Evolutionary conservation across 129 eudicot genomes (phyloP).

Genomic region (Flaveria sonorensis): DNA sequence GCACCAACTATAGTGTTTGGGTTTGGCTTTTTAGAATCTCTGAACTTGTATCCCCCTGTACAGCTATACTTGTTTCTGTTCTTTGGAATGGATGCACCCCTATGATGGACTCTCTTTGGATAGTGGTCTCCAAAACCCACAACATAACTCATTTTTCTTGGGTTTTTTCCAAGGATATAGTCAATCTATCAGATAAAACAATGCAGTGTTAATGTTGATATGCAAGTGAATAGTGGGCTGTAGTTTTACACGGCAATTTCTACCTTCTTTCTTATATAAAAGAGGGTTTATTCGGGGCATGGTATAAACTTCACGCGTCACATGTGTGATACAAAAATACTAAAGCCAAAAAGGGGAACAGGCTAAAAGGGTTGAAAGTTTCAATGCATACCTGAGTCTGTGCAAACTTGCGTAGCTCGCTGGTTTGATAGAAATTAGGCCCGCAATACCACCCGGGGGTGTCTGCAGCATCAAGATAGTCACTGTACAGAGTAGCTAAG

Average conservation of each 20-base stretch:
- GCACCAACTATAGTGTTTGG: slow-evolving; percentile 78
- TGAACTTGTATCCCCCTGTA: slow-evolving; percentile 73
- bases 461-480: slow-evolving; percentile 86
- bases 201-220: not conserved
- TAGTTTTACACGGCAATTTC: not conserved
- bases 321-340: not conserved
- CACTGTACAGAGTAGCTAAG: slow-evolving; percentile 70
- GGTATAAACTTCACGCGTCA: not conserved
- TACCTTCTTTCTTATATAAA: not conserved
- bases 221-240: not conserved
- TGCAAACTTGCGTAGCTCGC: slow-evolving; percentile 67
- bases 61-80: slow-evolving; percentile 68
- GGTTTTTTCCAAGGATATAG: slow-evolving; percentile 88
- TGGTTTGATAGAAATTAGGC: slow-evolving; percentile 64
- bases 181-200: slow-evolving; percentile 48
- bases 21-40: slow-evolving; percentile 58
- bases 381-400: slow-evolving; percentile 59
- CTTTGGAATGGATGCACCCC: slow-evolving; percentile 89
- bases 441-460: slow-evolving; percentile 92
- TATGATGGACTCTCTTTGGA: slow-evolving; percentile 86
- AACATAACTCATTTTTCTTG: slow-evolving; percentile 84
- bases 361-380: not conserved
- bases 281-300: not conserved
- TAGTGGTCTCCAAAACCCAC: slow-evolving; percentile 77
- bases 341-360: not conserved